These are phyloP conservation scores for Ophiostoma himal-ulmi DNA, from an alignment of 2,329 filamentous ascomycete species.

Conservation along the genomic window DNA sequence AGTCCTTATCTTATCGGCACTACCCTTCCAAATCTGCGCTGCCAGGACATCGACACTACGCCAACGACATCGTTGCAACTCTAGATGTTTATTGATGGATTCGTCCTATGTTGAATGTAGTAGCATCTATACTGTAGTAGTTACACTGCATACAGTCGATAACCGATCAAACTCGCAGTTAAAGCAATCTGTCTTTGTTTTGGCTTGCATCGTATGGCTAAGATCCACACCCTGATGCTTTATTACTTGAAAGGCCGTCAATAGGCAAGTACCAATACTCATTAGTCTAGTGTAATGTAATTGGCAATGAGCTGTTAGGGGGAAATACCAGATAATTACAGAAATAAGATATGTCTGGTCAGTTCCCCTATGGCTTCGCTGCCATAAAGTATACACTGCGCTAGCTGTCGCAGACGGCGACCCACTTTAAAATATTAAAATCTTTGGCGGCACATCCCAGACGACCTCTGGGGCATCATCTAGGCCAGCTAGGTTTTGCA, in stretches of 20 bases:
- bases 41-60: neutral
- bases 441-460: constrained; percentile 10
- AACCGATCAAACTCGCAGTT: neutral
- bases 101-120: neutral
- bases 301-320: neutral
- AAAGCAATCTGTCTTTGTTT: no score
- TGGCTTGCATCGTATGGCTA: neutral
- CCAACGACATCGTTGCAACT: neutral
- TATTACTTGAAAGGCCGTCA: neutral
- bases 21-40: neutral
- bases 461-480: neutral
- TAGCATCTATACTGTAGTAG: neutral
- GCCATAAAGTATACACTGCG: neutral
- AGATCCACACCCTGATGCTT: neutral
- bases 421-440: constrained; percentile 20
- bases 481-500: neutral
- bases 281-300: neutral
- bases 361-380: neutral
- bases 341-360: neutral
- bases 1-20: constrained; percentile 7
- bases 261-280: neutral
- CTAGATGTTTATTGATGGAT: neutral
- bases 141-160: neutral
- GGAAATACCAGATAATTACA: neutral
- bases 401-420: neutral